Evolutionary conservation across 2,329 filamentous ascomycete genomes (phyloP).

Genomic region (Colletotrichum costaricense): DNA sequence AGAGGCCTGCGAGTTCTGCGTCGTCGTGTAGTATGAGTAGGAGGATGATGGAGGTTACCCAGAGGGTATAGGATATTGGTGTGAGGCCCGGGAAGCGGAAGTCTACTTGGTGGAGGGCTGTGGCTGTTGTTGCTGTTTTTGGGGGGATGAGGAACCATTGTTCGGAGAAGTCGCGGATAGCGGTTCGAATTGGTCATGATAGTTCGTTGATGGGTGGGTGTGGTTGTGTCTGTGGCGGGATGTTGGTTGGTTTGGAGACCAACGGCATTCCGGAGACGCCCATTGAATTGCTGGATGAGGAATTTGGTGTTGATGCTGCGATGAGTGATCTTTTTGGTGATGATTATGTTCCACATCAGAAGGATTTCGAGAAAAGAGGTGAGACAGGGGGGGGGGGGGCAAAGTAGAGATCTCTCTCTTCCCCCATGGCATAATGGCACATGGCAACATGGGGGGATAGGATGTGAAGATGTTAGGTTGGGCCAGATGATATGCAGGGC

Average conservation of each 20-base stretch:
- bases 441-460: not conserved
- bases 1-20: constrained; percentile 49
- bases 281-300: not conserved
- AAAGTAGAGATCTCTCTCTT: not conserved
- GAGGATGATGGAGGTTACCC: constrained; percentile 50
- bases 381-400: not conserved
- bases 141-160: constrained; percentile 52
- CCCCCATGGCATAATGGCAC: not conserved
- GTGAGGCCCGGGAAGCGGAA: constrained; percentile 53
- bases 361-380: not conserved
- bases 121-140: constrained; percentile 48
- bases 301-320: not conserved
- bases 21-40: constrained; percentile 43
- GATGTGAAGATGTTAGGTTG: not conserved
- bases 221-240: not conserved
- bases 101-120: constrained; percentile 49
- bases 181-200: constrained; percentile 6
- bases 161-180: constrained; percentile 47
- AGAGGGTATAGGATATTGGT: constrained; percentile 50
- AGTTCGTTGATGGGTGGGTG: not conserved
- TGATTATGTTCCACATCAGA: not conserved
- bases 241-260: not conserved
- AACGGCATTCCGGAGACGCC: constrained; percentile 4
- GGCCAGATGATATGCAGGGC: not conserved
- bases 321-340: not conserved